A percentile compares a stretch with the other conserved stretches of the same genome.
These are phyloP conservation scores for Ceratocystis ficicola DNA, from an alignment of 2,329 filamentous ascomycete species.

Conservation along the genomic window DNA sequence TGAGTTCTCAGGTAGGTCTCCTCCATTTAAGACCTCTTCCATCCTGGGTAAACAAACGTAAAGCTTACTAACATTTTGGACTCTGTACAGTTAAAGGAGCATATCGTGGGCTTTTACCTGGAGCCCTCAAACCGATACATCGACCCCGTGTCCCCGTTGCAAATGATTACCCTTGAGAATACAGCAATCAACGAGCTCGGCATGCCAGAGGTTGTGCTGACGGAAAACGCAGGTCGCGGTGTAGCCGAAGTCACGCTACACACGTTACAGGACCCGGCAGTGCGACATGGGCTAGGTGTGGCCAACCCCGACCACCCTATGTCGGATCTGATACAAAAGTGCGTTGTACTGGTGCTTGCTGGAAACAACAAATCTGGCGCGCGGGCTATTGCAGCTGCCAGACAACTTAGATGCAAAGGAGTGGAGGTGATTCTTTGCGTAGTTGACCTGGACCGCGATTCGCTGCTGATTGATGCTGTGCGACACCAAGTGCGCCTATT, in stretches of 20 bases:
- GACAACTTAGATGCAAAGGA: conserved; percentile 76
- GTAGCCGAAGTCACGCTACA: conserved; percentile 72
- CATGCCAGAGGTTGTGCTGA: conserved; percentile 77
- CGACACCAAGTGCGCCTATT: conserved; percentile 74
- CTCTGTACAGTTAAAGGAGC: conserved; percentile 24
- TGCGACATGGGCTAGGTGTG: conserved; percentile 41
- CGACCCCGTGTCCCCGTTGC: conserved; percentile 57
- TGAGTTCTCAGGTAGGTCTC: conserved; percentile 19
- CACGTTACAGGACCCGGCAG: conserved; percentile 51
- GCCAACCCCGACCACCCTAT: conserved; percentile 28
- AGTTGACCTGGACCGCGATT: conserved; percentile 71
- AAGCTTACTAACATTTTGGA: neutral
- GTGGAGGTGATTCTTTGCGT: conserved; percentile 72
- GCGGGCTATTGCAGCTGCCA: conserved; percentile 69
- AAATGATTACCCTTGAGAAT: conserved; percentile 87
- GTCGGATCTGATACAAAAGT: conserved; percentile 27
- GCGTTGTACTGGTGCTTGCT: conserved; percentile 61
- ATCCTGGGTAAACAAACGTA: neutral
- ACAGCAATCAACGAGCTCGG: conserved; percentile 79
- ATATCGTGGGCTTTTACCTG: conserved; percentile 39
- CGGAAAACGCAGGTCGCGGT: conserved; percentile 79
- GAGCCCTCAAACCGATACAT: conserved; percentile 44
- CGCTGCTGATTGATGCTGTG: conserved; percentile 67
- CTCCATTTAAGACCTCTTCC: neutral
- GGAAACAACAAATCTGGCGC: conserved; percentile 90